Evolutionary conservation across 2,329 filamentous ascomycete genomes (phyloP).

Genomic region (Golovinomyces cichoracearum): DNA sequence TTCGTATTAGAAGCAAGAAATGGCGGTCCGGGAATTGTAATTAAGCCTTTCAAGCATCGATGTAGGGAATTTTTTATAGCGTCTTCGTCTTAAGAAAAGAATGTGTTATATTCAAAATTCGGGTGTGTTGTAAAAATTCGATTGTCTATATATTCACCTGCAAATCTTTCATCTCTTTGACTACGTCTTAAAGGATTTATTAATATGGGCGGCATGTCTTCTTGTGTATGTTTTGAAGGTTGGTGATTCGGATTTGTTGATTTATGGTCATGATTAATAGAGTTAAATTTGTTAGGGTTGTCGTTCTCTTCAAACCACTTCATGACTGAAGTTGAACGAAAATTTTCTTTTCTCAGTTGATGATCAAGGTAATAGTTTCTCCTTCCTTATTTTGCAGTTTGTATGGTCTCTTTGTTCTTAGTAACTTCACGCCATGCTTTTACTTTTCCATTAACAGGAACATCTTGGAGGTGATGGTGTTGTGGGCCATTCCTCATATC

Average conservation of each 20-base stretch:
- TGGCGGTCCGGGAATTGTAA: background rate
- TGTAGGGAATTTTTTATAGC: background rate
- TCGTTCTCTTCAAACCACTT: background rate
- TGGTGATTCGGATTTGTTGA: too few relatives aligned
- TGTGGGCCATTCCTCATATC: constrained; percentile 1
- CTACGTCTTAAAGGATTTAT: background rate
- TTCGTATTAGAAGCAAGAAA: background rate
- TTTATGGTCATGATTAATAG: too few relatives aligned
- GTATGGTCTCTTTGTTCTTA: background rate
- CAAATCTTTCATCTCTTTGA: background rate
- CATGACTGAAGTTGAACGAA: background rate
- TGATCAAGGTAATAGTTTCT: background rate
- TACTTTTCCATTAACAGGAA: background rate
- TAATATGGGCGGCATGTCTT: background rate
- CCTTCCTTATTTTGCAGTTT: background rate
- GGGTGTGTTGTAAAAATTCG: background rate
- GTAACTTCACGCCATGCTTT: background rate
- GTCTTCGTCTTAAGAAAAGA: background rate
- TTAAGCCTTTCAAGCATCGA: background rate
- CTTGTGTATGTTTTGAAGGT: too few relatives aligned
- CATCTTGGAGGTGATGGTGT: background rate
- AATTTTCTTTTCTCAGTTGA: constrained; percentile 1
- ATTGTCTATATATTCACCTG: background rate
- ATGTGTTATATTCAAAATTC: background rate
- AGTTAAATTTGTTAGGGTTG: background rate